Base-by-base conservation (phyloP, 352 stramenopile species). In the Aphanomyces astaci region DNA sequence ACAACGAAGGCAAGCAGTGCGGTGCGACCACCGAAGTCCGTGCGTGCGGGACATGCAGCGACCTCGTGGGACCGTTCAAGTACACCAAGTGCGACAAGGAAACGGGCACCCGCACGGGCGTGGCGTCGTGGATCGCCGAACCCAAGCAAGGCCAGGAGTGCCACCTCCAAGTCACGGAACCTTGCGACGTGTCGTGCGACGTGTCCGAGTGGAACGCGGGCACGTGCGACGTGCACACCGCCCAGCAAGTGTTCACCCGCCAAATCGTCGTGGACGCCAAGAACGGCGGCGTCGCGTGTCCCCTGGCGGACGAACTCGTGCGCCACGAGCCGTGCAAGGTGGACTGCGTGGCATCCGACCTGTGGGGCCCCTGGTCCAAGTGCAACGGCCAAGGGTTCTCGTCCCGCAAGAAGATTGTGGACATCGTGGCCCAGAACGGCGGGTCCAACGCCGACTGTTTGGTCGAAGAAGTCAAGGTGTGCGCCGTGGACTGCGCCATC, bases 401-500 rank as follows among this genome's bases (percentile, higher is more conserved):
- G 31, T 28, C 9, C 28, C 33, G 54, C 54, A 49, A n/a, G 31
- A 28, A 49, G 3, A 13, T 63, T 10, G 27, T 45, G 25, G 54
- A 63, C 15, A 63, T 63, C 54, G 31, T 45, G 24, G 33, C 30
- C n/a, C 54, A 45, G 31, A 19, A 45, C 15, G n/a, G 30, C n/a
- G 54, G 33, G 17, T 27, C 17, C 54, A 45, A 63, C n/a, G 54
- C 10, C 2, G 30, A 28, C 13, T 63, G 54, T 32, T 3, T 25
- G 1, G 33, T 48, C 15, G n/a, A 48, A 31, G 3, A 63, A 48
- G 54, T 49, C 30, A 19, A 48, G 30, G 31, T 27, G 9, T 63
- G 54, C 2, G 54, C 54, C 11, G 54, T 63, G 24, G 54, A 63
- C 54, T 63, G 54, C 54, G 54, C 31, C 31, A 63, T 63, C 30